Conservation (phyloP, 2,329 filamentous ascomycete species). For the Plenodomus tracheiphilus region DNA sequence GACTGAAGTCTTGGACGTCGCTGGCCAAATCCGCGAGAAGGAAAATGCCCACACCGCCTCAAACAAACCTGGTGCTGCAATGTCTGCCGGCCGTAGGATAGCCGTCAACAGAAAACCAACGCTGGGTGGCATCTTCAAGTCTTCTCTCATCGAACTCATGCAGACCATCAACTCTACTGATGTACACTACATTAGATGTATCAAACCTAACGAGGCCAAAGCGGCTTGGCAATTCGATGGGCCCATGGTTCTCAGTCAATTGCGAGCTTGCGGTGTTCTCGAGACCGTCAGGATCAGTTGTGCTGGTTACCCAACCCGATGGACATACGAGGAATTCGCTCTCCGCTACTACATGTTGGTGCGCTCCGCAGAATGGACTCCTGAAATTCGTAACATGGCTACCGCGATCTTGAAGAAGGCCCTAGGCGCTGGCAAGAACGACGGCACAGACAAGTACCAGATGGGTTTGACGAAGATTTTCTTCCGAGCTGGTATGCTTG, state of each 20-base stretch:
- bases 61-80: slow-evolving; percentile 69
- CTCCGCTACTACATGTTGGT: slow-evolving; percentile 98
- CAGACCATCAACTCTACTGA: slow-evolving; percentile 96
- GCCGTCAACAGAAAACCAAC: slow-evolving; percentile 96
- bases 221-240: slow-evolving; percentile 97
- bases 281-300: slow-evolving; percentile 98
- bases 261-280: slow-evolving; percentile 96
- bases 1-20: slow-evolving; percentile 79
- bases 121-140: slow-evolving; percentile 97
- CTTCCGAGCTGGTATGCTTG: slow-evolving; percentile 98
- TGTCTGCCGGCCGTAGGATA: slow-evolving; percentile 76
- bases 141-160: slow-evolving; percentile 97
- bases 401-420: slow-evolving; percentile 89
- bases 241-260: slow-evolving; percentile 96
- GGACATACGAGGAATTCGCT: slow-evolving; percentile 99
- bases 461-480: slow-evolving; percentile 98
- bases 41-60: slow-evolving; percentile 66
- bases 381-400: slow-evolving; percentile 92
- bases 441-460: slow-evolving; percentile 89
- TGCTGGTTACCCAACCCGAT: slow-evolving; percentile 94
- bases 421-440: slow-evolving; percentile 65
- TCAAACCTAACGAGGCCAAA: slow-evolving; percentile 98
- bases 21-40: slow-evolving; percentile 86
- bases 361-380: slow-evolving; percentile 85
- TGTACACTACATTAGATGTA: slow-evolving; percentile 98